Percentiles rank a stretch among this genome's conserved stretches.
These are phyloP conservation scores for Fomitopsis serialis DNA, from an alignment of 768 basidiomycete species.

Conservation along the genomic window DNA sequence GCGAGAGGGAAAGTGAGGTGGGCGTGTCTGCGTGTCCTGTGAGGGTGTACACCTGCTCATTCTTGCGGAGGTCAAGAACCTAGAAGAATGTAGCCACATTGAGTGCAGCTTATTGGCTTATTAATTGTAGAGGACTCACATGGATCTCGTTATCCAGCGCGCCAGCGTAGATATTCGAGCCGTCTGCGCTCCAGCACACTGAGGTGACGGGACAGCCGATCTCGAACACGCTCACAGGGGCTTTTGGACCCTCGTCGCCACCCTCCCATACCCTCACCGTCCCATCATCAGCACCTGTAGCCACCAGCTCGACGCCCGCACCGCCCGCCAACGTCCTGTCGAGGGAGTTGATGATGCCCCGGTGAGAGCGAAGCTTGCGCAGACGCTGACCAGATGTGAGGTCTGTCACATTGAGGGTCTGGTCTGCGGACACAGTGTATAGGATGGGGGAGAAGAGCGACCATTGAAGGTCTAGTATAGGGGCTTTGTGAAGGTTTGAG, in stretches of 20 bases:
- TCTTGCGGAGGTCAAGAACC: constrained; percentile 89
- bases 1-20: constrained; percentile 88
- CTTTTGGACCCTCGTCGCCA: constrained; percentile 65
- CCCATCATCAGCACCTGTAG: constrained; percentile 89
- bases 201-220: constrained; percentile 87
- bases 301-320: constrained; percentile 78
- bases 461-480: constrained; percentile 92
- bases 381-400: constrained; percentile 79
- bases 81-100: constrained; percentile 24
- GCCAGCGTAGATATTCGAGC: constrained; percentile 82
- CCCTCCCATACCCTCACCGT: constrained; percentile 91
- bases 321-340: constrained; percentile 85
- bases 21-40: constrained; percentile 90
- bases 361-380: constrained; percentile 81
- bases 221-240: constrained; percentile 75
- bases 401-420: constrained; percentile 71
- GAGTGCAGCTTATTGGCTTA: constrained; percentile 4
- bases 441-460: constrained; percentile 66
- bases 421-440: constrained; percentile 90
- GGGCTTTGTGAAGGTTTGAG: constrained; percentile 79
- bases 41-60: constrained; percentile 73
- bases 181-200: constrained; percentile 91
- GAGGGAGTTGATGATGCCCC: constrained; percentile 85
- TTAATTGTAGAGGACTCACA: constrained; percentile 40
- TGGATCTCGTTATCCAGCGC: constrained; percentile 96